Conservation (phyloP, 208 protist genomes). For the Trypanosoma avium region DNA sequence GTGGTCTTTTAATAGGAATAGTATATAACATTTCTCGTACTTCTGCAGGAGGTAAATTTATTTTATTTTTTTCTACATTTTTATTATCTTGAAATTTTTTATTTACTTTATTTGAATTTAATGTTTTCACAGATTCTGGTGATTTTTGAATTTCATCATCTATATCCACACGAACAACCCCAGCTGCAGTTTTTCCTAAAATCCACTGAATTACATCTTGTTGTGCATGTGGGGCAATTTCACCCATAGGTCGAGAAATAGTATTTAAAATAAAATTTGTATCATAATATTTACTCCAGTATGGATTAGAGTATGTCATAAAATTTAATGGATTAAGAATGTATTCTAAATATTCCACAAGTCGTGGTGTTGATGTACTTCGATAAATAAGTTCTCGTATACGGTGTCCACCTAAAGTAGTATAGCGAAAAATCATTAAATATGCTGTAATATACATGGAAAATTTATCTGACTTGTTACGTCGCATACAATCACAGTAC, state of each 20-base stretch:
- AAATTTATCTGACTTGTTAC: constrained; percentile 39
- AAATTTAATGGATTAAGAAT: constrained; percentile 41
- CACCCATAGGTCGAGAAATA: constrained; percentile 32
- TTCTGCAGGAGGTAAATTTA: constrained; percentile 52
- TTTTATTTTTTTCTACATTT: neutral
- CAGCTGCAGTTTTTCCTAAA: constrained; percentile 16
- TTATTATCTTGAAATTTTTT: constrained; percentile 6
- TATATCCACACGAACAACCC: constrained; percentile 14
- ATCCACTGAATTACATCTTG: constrained; percentile 43
- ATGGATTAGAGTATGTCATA: constrained; percentile 31
- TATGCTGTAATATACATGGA: constrained; percentile 80
- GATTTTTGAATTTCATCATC: neutral
- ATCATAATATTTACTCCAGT: constrained; percentile 60
- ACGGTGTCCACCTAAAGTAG: constrained; percentile 34
- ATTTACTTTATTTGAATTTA: neutral
- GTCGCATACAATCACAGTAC: constrained; percentile 65
- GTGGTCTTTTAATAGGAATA: constrained; percentile 58
- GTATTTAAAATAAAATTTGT: constrained; percentile 43
- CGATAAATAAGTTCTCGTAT: constrained; percentile 57
- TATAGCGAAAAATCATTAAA: constrained; percentile 70
- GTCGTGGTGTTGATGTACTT: constrained; percentile 38
- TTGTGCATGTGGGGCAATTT: constrained; percentile 27
- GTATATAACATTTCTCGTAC: constrained; percentile 77
- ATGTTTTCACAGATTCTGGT: neutral
- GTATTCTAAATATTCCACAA: constrained; percentile 68